Evolutionary conservation across 768 basidiomycete species (phyloP).

Genomic region (Hygrophorus russula): DNA sequence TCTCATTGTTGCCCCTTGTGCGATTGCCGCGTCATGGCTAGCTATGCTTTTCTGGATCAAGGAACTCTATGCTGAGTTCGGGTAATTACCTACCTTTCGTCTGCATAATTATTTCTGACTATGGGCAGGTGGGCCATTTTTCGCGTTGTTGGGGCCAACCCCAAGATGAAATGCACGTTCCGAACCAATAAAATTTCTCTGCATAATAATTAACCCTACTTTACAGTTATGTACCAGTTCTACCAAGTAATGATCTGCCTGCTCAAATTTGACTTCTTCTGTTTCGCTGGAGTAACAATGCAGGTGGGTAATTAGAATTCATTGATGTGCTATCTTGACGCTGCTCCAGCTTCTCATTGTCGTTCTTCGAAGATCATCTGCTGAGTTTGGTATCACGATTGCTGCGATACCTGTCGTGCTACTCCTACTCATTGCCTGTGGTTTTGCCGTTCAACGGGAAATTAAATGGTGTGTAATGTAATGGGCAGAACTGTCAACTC

Average conservation of each 20-base stretch:
- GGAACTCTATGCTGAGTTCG: constrained; percentile 71
- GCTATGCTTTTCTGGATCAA: constrained; percentile 58
- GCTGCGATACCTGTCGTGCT: constrained; percentile 77
- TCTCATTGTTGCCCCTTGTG: constrained; percentile 60
- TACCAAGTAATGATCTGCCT: constrained; percentile 84
- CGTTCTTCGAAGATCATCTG: constrained; percentile 48
- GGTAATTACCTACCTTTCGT: constrained; percentile 36
- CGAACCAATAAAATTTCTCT: constrained; percentile 1
- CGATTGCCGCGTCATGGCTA: constrained; percentile 59
- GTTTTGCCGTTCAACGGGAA: constrained; percentile 66
- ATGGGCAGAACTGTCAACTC: constrained; percentile 1
- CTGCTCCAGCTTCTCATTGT: constrained; percentile 61
- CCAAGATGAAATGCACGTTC: constrained; percentile 65
- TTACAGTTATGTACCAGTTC: constrained; percentile 74
- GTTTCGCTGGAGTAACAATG: constrained; percentile 80
- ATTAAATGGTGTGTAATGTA: constrained; percentile 55
- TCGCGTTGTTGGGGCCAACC: constrained; percentile 80
- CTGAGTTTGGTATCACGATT: constrained; percentile 76
- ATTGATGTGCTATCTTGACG: not conserved
- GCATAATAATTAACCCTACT: constrained; percentile 1
- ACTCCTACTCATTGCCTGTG: constrained; percentile 50
- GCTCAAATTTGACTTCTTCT: constrained; percentile 86
- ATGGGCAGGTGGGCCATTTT: constrained; percentile 74
- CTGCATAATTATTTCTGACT: not conserved
- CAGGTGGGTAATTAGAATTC: constrained; percentile 35